Base-by-base conservation (phyloP, 768 basidiomycete species). In the Mrakia blollopis region DNA sequence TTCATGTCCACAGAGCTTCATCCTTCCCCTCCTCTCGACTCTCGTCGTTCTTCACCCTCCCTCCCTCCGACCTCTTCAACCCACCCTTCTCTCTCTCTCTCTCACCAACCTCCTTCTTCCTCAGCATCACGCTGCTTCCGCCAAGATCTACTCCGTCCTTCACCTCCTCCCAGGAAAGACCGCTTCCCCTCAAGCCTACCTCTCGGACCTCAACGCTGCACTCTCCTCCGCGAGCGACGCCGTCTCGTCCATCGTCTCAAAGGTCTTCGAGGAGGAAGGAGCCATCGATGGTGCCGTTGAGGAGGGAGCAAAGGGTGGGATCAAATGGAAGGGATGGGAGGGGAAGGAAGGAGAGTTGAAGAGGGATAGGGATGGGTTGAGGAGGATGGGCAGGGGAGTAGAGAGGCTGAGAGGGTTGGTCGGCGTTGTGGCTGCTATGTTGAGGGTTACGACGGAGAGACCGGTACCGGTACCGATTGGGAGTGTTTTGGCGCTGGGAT, bases 131-230 rank as follows among this genome's bases (percentile, higher is more conserved):
- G 84, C 87, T 1, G 85, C 88, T 21, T 86, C 89, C 2, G 88
- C 89, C 9, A 81, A 84, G 28, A 85, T 94, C 30, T 91, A 90
- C 76, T 84, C 89, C 4, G 83, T 86, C 32, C 85, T 94, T 8
- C 90, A 90, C 82, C 83, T 88, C 39, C 89, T 91, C 0, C 91
- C 91, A 30, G 92, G 93, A 11, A 94, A 92, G 83, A 89, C 91
- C 13, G 91, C 90, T 35, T 89, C 89, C 23, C 86, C 88, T 16
- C 87, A 85, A 72, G 80, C 90, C 8, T 94, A 92, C 92, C 87
- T 89, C 79, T 92, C 90, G 80, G 89, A 88, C 23, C 77, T 93
- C 35, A 91, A 92, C 69, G 90, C 90, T 39, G 89, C 89, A 2
- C 77, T 93, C 69, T 84, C 84, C 0, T 89, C 90, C 80, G 89